Evolutionary conservation across 2,329 filamentous ascomycete genomes (phyloP).

Genomic region (Neospermospora avenae): DNA sequence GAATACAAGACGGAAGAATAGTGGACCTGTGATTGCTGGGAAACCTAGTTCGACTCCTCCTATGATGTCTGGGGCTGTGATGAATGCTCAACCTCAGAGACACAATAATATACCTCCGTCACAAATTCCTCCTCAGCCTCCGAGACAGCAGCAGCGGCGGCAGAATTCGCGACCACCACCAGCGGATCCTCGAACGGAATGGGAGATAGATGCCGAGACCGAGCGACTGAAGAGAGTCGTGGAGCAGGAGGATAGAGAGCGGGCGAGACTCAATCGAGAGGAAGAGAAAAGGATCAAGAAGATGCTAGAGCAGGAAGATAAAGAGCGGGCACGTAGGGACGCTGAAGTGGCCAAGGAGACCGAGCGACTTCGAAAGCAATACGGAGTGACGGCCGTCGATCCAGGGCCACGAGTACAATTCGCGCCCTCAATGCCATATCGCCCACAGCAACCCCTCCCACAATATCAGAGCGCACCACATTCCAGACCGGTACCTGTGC

Average conservation of each 20-base stretch:
- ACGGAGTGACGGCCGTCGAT: conserved; percentile 45
- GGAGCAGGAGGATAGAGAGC: conserved; percentile 42
- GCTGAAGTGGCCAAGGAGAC: conserved; percentile 75
- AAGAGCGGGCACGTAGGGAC: conserved; percentile 53
- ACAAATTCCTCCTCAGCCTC: conserved; percentile 20
- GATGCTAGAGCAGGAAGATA: conserved; percentile 65
- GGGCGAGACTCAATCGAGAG: conserved; percentile 53
- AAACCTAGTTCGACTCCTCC: conserved; percentile 21
- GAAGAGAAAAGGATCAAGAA: conserved; percentile 57
- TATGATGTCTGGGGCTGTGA: conserved; percentile 30
- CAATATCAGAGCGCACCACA: conserved; percentile 32
- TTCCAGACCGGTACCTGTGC: conserved; percentile 25
- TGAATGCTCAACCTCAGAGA: conserved; percentile 8
- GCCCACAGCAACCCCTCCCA: conserved; percentile 15
- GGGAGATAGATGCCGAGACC: conserved; percentile 70
- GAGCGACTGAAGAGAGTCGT: conserved; percentile 61
- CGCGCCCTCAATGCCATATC: conserved; percentile 18
- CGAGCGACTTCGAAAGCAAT: conserved; percentile 68
- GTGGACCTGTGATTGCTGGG: conserved; percentile 27
- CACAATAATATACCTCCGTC: conserved; percentile 20
- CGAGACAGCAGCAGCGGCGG: conserved; percentile 22
- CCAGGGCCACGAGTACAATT: conserved; percentile 13
- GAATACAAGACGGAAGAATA: conserved; percentile 30
- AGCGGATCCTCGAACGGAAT: conserved; percentile 35
- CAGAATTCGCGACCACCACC: conserved; percentile 19